A percentile compares a stretch with the other conserved stretches of the same genome.
phyloP scores from a whole-genome alignment of 2,329 filamentous ascomycete genomes.

The Plenodomus tracheiphilus region DNA sequence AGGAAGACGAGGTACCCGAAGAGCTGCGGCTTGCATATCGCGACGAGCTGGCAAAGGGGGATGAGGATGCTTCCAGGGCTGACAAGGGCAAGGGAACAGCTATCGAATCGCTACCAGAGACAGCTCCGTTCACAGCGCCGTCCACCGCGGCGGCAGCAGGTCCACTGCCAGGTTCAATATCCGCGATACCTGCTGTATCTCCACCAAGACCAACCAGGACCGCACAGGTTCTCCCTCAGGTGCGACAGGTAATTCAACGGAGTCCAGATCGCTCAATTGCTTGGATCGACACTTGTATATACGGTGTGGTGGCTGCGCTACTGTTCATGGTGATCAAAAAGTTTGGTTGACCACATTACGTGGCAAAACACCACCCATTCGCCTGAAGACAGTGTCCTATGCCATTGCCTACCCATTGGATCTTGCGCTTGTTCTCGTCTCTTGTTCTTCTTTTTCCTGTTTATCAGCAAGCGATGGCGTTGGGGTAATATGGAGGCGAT shows the following conservation, averaged over 20 bases:
- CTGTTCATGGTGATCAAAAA: conserved; percentile 67
- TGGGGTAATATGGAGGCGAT: not conserved
- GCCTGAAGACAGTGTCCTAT: too few species aligned
- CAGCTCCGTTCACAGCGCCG: too few species aligned
- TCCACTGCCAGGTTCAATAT: too few species aligned
- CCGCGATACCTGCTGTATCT: not conserved
- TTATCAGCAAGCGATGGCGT: not conserved
- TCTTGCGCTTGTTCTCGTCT: too few species aligned
- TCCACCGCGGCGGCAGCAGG: too few species aligned
- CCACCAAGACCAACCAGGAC: conserved; percentile 19
- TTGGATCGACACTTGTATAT: conserved; percentile 83
- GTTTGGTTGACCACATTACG: conserved; percentile 36
- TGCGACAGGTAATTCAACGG: conserved; percentile 29
- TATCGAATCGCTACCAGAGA: too few species aligned
- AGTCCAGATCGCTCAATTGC: conserved; percentile 60
- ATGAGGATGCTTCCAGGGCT: conserved; percentile 10
- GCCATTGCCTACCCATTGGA: too few species aligned
- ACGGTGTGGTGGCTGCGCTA: conserved; percentile 70
- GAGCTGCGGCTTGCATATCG: conserved; percentile 69
- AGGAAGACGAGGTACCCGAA: conserved; percentile 54
- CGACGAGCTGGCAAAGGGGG: conserved; percentile 64
- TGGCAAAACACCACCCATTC: too few species aligned
- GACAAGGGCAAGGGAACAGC: conserved; percentile 29
- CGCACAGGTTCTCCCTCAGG: conserved; percentile 6
- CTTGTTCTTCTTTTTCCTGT: too few species aligned